These are phyloP conservation scores for Sporothrix protearum DNA, from an alignment of 2,329 filamentous ascomycete genomes.

Conservation along the genomic window DNA sequence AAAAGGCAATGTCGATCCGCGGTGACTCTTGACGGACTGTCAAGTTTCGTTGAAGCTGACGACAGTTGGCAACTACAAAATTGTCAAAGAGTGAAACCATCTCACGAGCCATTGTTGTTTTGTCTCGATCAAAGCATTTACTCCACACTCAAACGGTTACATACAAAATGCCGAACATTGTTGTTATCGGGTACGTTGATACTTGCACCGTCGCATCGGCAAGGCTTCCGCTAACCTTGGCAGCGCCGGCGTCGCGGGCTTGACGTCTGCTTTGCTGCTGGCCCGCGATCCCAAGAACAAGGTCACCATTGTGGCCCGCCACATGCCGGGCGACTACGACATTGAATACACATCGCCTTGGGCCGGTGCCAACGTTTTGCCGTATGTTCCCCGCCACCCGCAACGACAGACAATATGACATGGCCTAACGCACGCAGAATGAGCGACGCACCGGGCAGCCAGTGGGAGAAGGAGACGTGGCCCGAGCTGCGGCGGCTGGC, in stretches of 20 bases:
- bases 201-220: not conserved
- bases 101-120: not conserved
- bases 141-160: not conserved
- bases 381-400: constrained; percentile 48
- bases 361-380: constrained; percentile 78
- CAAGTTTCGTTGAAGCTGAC: not conserved
- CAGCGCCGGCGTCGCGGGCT: constrained; percentile 50
- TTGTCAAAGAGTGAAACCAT: not conserved
- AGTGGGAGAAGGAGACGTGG: constrained; percentile 64
- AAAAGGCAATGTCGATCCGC: not conserved
- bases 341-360: constrained; percentile 87
- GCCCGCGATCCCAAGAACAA: constrained; percentile 43
- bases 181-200: constrained; percentile 37
- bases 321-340: constrained; percentile 92
- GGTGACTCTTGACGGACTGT: not conserved
- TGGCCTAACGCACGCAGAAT: constrained; percentile 38
- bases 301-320: constrained; percentile 57
- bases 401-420: not conserved
- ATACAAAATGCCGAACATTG: constrained; percentile 37
- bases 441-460: constrained; percentile 41
- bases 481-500: constrained; percentile 57
- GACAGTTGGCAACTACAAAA: not conserved
- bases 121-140: not conserved
- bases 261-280: constrained; percentile 50
- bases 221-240: constrained; percentile 23